A percentile compares a stretch with the other conserved stretches of the same genome.
Evolutionary conservation across 1,284 basidiomycete genomes (phyloP).

Genomic region (Xerocomus nothofagi): DNA sequence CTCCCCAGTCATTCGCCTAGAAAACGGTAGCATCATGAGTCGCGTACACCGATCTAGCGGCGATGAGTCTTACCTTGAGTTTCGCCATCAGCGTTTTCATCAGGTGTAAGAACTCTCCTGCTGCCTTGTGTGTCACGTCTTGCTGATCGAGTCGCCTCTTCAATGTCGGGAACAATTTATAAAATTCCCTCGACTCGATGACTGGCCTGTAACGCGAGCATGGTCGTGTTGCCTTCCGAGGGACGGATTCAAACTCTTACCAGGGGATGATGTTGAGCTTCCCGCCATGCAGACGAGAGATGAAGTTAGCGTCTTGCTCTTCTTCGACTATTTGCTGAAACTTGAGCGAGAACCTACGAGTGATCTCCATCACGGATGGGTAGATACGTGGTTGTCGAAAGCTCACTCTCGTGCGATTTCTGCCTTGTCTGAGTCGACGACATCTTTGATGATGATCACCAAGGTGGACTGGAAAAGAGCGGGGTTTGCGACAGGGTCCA

Average conservation of each 20-base stretch:
- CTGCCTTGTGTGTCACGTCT: constrained; percentile 46
- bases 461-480: constrained; percentile 58
- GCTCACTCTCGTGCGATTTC: constrained; percentile 58
- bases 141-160: constrained; percentile 50
- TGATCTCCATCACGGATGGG: not conserved
- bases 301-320: constrained; percentile 62
- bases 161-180: constrained; percentile 48
- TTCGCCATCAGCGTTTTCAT: constrained; percentile 67
- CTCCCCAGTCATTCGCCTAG: constrained; percentile 63
- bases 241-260: constrained; percentile 6
- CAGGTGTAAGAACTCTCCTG: constrained; percentile 55
- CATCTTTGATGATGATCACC: constrained; percentile 66
- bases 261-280: constrained; percentile 57
- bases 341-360: constrained; percentile 48
- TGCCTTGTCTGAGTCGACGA: constrained; percentile 52
- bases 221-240: not conserved
- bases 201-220: constrained; percentile 44
- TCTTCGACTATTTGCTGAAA: constrained; percentile 56
- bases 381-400: not conserved
- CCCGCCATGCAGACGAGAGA: constrained; percentile 53
- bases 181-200: constrained; percentile 59
- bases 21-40: not conserved
- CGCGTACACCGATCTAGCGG: too few species aligned
- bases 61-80: constrained; percentile 45
- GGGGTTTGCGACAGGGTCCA: constrained; percentile 59